These are phyloP conservation scores for Castanospermum australe DNA, from an alignment of 306 rosid species.

Conservation along the genomic window DNA sequence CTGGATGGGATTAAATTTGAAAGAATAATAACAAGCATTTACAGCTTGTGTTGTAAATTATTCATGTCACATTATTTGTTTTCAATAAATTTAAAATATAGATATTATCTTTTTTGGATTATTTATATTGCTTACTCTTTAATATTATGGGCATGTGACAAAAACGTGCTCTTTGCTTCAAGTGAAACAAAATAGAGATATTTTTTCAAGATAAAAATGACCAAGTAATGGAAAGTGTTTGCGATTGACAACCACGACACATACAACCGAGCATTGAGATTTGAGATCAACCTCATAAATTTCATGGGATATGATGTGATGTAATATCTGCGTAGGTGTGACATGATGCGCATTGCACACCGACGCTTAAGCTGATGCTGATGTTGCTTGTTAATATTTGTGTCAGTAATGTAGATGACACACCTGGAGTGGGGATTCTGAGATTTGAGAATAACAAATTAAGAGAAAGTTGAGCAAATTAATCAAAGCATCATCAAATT, in stretches of 20 bases:
- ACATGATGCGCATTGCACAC: not conserved
- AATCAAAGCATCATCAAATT: too few species aligned
- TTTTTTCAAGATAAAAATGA: too few species aligned
- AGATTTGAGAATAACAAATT: too few species aligned
- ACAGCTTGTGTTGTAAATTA: slow-evolving; percentile 16
- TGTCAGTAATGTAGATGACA: too few species aligned
- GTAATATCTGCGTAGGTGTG: not conserved
- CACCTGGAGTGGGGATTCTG: too few species aligned
- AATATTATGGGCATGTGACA: not conserved
- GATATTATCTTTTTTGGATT: not conserved
- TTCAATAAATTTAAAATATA: not conserved
- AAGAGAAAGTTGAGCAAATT: too few species aligned
- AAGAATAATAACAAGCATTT: not conserved
- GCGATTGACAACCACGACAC: not conserved
- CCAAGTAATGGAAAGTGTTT: slow-evolving; percentile 17
- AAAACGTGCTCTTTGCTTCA: not conserved
- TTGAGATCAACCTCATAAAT: too few species aligned
- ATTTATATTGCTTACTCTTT: not conserved
- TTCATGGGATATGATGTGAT: too few species aligned
- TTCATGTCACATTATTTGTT: not conserved
- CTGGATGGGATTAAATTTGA: not conserved
- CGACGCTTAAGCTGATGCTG: too few species aligned
- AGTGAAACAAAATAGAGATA: too few species aligned
- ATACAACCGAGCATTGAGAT: not conserved
- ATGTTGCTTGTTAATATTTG: not conserved